phyloP scores from a whole-genome alignment of 192 early-diverging fungal genomes.

The Powellomyces hirtus region DNA sequence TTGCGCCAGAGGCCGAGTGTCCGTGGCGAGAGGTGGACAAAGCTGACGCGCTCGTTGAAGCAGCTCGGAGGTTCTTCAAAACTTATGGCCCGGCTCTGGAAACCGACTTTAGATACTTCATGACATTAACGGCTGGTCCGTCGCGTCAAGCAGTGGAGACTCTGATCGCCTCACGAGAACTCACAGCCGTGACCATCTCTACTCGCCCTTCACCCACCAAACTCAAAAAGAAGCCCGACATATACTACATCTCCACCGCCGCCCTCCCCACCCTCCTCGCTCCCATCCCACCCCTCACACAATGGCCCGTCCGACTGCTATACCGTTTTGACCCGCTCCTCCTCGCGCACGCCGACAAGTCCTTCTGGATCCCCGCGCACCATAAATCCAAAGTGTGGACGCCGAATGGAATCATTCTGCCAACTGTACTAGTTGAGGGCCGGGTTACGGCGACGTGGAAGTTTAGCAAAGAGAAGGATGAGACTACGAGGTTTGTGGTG shows the following conservation, averaged over 20 bases:
- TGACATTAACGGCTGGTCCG: neutral
- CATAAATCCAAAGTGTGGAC: slow-evolving; percentile 18
- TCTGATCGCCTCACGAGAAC: neutral
- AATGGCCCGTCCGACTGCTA: neutral
- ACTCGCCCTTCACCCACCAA: neutral
- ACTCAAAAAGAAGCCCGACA: neutral
- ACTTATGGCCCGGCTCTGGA: slow-evolving; percentile 18
- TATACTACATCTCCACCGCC: neutral
- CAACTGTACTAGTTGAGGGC: slow-evolving; percentile 10
- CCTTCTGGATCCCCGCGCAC: slow-evolving; percentile 6
- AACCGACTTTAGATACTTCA: slow-evolving; percentile 21
- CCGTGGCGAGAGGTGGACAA: neutral
- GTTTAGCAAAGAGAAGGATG: neutral
- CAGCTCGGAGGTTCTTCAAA: slow-evolving; percentile 17
- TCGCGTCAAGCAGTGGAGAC: neutral
- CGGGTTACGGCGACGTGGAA: slow-evolving; percentile 16
- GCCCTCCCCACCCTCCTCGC: neutral
- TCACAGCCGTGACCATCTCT: slow-evolving; percentile 2
- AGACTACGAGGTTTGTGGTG: neutral
- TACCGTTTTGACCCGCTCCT: slow-evolving; percentile 21
- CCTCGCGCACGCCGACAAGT: slow-evolving; percentile 14
- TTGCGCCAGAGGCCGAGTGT: neutral
- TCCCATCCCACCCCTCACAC: neutral
- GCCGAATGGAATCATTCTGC: slow-evolving; percentile 17
- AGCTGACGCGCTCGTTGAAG: slow-evolving; percentile 5